Evolutionary conservation across 306 rosid species (phyloP), one percentile per base, ranked within the genome.

Genomic region (Neltuma alba): DNA sequence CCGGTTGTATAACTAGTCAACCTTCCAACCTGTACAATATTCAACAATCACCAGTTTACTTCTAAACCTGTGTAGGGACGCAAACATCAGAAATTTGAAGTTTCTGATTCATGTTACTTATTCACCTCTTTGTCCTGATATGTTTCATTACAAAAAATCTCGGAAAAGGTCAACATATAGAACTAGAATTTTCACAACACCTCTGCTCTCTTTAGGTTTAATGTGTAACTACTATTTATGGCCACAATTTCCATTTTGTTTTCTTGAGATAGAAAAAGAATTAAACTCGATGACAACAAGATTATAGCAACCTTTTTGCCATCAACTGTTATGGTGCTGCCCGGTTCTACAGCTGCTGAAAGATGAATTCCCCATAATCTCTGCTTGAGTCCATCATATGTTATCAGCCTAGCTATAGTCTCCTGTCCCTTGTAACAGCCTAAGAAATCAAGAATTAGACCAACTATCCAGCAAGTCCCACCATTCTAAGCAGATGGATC

Each of bases 361-460:
- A 94, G 97, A 80, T 76, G 67, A 80, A 94, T 61, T 65, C 97
- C 99, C 97, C 97, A 94, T 74, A 94, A 89, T 84, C 88, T 89
- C 89, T 94, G 99, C 86, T 94, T 94, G 77, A 94, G 70, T 79
- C 99, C 97, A 83, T 91, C 92, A 25, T 94, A 92, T 8, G 99
- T 94, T 79, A 94, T 89, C 37, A 94, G 90, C 84, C 97, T 89
- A 82, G 99, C 79, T 83, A 94, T 87, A 64, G 99, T 94, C 88
- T 94, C 99, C 84, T 94, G 97, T 78, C 97, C 99, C 84, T 92
- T 94, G 86, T 92, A 94, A 84, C 99, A 94, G 47, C 97, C 97
- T 94, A 88, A 61, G 45, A 86, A 86, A 40, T 57, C 74, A 34
- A 80, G 28, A 87, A 47, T 71, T 68, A 80, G 74, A 84, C 61